Base-by-base conservation (phyloP, 192 early-diverging fungal species). In the Coemansia sp. region DNA sequence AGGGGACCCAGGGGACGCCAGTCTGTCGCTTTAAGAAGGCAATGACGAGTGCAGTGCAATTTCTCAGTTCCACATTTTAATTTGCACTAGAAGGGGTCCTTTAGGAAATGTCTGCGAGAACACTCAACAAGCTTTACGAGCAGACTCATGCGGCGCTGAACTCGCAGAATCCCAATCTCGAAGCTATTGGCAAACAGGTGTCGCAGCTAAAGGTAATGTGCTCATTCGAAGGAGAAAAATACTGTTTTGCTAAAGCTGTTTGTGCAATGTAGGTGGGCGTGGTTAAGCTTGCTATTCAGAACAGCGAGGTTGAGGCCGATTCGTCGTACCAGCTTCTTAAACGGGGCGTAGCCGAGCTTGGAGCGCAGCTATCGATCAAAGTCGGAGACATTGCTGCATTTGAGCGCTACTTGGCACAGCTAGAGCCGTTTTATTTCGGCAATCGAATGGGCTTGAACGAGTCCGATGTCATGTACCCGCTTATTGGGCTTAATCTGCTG, bases 361-460 rank as follows among this genome's bases (percentile, higher is more conserved):
- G 92, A 14, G 93, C 93, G 11, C 87, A 90, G 49, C 88, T 85
- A 69, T 91, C 89, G 62, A 85, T 97, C 56, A 86, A 87, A 45
- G 82, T 82, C 11, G 85, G 90, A 60, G 90, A 98, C 51, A 92
- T 96, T 66, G 81, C 88, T 14, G 83, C 89, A n/a, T 98, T 98
- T 68, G 96, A 97, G 71, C 84, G 93, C 61, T 97, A 96, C 61
- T 86, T 96, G 60, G 83, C 88, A 12, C 96, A 98, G 76, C 86
- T 97, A 32, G 85, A 92, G 66, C 81, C 85, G 17, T 95, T 89
- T 68, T 95, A 96, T 62, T 85, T 84, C 44, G 93, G 93, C 51
- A 54, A 21, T 51, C 80, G 69, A 53, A 39, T 63, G 17, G 49
- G 48, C 3, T 82, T 95, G 18, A 87, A 83, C 40, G 80, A 84